Evolutionary conservation across 73 alveolate genomes (phyloP).

Genomic region (Breviolum minutum): DNA sequence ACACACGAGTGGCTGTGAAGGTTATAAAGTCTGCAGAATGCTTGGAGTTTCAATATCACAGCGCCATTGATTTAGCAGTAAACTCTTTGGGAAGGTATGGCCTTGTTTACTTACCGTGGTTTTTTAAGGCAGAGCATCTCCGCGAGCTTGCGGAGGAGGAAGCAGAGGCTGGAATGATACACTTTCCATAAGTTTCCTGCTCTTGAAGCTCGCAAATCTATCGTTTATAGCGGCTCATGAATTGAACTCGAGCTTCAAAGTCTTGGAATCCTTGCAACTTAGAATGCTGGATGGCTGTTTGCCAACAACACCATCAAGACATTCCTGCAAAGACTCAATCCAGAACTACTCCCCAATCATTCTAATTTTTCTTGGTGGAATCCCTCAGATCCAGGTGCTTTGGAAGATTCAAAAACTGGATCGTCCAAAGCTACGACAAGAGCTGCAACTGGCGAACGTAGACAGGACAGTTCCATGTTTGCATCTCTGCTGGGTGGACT

Average conservation of each 20-base stretch:
- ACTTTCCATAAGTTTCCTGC: too few relatives aligned
- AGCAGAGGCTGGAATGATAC: constrained; percentile 20
- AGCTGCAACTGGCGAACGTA: neutral
- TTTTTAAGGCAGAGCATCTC: constrained; percentile 31
- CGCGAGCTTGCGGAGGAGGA: constrained; percentile 75
- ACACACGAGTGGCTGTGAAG: constrained; percentile 21
- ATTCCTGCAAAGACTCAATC: too few relatives aligned
- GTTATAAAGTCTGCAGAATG: constrained; percentile 31
- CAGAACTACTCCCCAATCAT: too few relatives aligned
- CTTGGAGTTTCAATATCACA: neutral
- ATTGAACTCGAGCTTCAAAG: too few relatives aligned
- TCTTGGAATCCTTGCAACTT: too few relatives aligned
- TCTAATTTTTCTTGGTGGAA: too few relatives aligned
- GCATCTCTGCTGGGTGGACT: neutral
- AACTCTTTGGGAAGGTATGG: neutral
- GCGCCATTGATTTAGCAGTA: neutral
- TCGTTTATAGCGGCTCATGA: too few relatives aligned
- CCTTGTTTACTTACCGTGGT: too few relatives aligned
- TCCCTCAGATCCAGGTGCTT: neutral
- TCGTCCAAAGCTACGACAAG: neutral
- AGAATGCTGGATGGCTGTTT: too few relatives aligned
- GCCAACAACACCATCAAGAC: too few relatives aligned
- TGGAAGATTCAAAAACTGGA: constrained; percentile 14
- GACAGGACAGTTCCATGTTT: neutral
- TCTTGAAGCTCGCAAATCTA: too few relatives aligned